Percentiles rank a stretch among this genome's conserved stretches.
Evolutionary conservation across 2,329 filamentous ascomycete species (phyloP).

Genomic region (Sarocladium brachiariae): DNA sequence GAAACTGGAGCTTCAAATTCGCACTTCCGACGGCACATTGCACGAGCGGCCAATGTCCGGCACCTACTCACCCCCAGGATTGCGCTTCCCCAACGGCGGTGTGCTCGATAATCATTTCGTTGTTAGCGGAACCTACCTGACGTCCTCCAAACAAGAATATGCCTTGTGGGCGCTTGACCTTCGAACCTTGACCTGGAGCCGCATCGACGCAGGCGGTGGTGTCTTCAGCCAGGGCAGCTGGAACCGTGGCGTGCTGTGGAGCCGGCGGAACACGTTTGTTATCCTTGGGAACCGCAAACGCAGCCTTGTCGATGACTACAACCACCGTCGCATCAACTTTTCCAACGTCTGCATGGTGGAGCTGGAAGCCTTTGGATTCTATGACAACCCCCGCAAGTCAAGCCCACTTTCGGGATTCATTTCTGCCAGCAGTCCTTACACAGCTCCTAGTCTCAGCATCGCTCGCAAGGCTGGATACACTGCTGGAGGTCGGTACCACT

Average conservation of each 20-base stretch:
- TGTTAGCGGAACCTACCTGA: conserved; percentile 94
- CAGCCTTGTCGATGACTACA: conserved; percentile 94
- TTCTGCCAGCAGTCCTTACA: conserved; percentile 71
- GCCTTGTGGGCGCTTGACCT: conserved; percentile 93
- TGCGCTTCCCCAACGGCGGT: conserved; percentile 92
- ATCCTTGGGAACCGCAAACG: conserved; percentile 90
- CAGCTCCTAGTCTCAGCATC: conserved; percentile 47
- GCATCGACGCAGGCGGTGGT: conserved; percentile 88
- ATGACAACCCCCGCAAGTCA: conserved; percentile 83
- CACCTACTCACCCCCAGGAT: conserved; percentile 77
- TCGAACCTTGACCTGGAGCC: conserved; percentile 82
- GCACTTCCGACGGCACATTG: conserved; percentile 74
- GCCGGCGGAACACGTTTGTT: conserved; percentile 87
- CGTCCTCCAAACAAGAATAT: conserved; percentile 96
- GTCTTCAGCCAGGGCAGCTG: conserved; percentile 97
- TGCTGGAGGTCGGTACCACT: conserved; percentile 70
- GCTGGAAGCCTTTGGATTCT: conserved; percentile 92
- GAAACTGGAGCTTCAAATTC: conserved; percentile 87
- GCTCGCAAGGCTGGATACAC: conserved; percentile 56
- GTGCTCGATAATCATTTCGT: conserved; percentile 96
- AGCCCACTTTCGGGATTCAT: conserved; percentile 75
- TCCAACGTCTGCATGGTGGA: conserved; percentile 96
- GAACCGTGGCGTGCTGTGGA: conserved; percentile 94
- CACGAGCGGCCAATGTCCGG: conserved; percentile 86
- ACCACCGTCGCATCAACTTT: conserved; percentile 95